Conservation (phyloP, 768 basidiomycete species). For the Tulasnella sp. region DNA sequence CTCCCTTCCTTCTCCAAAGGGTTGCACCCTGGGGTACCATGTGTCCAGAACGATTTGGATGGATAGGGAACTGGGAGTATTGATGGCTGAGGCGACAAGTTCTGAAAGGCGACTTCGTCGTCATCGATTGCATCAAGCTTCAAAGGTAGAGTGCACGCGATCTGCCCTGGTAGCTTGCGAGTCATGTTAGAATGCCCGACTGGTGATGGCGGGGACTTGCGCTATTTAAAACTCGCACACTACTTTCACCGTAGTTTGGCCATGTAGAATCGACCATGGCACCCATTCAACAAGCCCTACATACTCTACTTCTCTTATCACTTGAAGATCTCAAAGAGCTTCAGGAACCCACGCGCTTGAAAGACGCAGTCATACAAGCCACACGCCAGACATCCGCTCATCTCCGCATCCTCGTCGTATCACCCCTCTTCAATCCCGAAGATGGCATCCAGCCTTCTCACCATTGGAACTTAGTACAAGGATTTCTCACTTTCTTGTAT, state of each 20-base stretch:
- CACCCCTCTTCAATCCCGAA: slow-evolving; percentile 42
- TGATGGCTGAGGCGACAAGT: background rate
- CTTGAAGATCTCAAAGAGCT: background rate
- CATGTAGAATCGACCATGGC: no score
- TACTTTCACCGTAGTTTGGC: no score
- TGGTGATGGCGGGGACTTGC: no score
- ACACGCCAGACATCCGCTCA: slow-evolving; percentile 34
- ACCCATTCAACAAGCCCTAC: background rate
- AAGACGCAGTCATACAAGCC: slow-evolving; percentile 21
- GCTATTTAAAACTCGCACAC: no score
- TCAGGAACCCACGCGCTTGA: background rate
- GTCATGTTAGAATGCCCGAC: background rate
- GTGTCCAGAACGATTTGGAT: slow-evolving; percentile 65
- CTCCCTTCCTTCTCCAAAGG: slow-evolving; percentile 62
- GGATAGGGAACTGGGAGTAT: slow-evolving; percentile 50
- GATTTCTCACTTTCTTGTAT: slow-evolving; percentile 72
- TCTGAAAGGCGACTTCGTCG: background rate
- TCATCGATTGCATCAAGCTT: background rate
- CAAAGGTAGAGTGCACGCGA: background rate
- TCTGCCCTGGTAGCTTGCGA: background rate
- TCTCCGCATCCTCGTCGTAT: slow-evolving; percentile 56
- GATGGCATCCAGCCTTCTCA: slow-evolving; percentile 18
- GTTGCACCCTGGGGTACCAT: slow-evolving; percentile 46
- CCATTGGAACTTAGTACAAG: slow-evolving; percentile 58
- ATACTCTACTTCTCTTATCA: background rate